These are phyloP conservation scores for Aspergillus nomiae DNA, from an alignment of 2,329 filamentous ascomycete species.

Conservation along the genomic window DNA sequence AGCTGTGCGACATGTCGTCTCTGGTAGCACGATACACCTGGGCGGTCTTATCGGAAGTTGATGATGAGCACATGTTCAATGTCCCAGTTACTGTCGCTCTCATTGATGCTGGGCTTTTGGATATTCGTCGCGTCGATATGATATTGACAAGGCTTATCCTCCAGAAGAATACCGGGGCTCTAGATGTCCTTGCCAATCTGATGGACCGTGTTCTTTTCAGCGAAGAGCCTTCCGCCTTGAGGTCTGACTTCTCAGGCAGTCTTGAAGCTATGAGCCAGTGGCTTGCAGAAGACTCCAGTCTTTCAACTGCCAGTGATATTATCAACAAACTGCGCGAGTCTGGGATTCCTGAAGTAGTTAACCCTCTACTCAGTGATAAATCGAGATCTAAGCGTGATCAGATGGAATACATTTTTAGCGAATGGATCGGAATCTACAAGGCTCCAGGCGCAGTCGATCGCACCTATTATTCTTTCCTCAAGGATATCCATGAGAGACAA, in stretches of 20 bases:
- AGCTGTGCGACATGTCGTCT: conserved; percentile 64
- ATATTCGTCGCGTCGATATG: conserved; percentile 66
- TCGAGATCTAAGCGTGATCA: conserved; percentile 70
- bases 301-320: conserved; percentile 68
- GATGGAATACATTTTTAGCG: conserved; percentile 91
- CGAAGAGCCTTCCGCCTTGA: conserved; percentile 74
- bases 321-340: conserved; percentile 64
- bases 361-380: conserved; percentile 58
- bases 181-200: conserved; percentile 79
- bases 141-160: conserved; percentile 73
- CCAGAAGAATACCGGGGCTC: conserved; percentile 68
- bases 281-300: conserved; percentile 71
- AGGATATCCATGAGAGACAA: conserved; percentile 75
- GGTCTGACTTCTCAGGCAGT: conserved; percentile 82
- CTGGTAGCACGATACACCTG: conserved; percentile 56
- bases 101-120: conserved; percentile 61
- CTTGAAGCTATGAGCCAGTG: conserved; percentile 79
- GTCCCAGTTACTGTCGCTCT: conserved; percentile 62
- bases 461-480: conserved; percentile 73
- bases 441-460: conserved; percentile 76
- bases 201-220: conserved; percentile 77
- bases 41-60: conserved; percentile 51
- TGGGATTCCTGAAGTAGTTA: conserved; percentile 57
- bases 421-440: conserved; percentile 84
- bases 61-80: conserved; percentile 65